phyloP scores from a whole-genome alignment of 495 filamentous ascomycete species.

The Immersiella caudata region DNA sequence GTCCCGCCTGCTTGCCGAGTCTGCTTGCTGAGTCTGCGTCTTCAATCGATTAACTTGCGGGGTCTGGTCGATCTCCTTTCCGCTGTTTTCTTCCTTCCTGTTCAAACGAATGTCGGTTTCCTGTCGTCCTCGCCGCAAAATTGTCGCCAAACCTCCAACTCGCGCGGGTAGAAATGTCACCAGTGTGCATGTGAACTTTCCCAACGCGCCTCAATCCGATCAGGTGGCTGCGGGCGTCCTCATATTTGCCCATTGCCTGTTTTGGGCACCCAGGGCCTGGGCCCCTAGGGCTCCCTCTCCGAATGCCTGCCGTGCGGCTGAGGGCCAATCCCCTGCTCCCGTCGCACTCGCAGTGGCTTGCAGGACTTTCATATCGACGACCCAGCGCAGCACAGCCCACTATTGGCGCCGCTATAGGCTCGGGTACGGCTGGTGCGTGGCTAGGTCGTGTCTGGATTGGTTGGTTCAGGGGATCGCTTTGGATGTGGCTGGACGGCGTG shows the following conservation, averaged over 20 bases:
- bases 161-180: neutral
- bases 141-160: neutral
- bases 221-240: conserved; percentile 15
- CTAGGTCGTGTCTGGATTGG: conserved; percentile 30
- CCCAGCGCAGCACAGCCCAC: conserved; percentile 17
- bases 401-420: conserved; percentile 22
- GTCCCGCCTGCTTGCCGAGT: neutral
- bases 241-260: conserved; percentile 25
- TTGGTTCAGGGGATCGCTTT: conserved; percentile 3
- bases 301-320: conserved; percentile 38
- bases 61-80: neutral
- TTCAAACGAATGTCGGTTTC: neutral
- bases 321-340: conserved; percentile 21
- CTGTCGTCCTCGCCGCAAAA: neutral
- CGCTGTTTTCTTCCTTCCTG: neutral
- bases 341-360: conserved; percentile 5
- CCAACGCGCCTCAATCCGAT: neutral
- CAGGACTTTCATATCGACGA: conserved; percentile 27
- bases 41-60: too few relatives aligned
- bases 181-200: conserved; percentile 18
- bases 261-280: conserved; percentile 7
- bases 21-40: too few relatives aligned
- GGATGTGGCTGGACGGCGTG: conserved; percentile 6
- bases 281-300: conserved; percentile 21
- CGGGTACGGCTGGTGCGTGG: conserved; percentile 9